These are phyloP conservation scores for Aspergillus awamori DNA, from an alignment of 2,329 filamentous ascomycete species.

Conservation along the genomic window DNA sequence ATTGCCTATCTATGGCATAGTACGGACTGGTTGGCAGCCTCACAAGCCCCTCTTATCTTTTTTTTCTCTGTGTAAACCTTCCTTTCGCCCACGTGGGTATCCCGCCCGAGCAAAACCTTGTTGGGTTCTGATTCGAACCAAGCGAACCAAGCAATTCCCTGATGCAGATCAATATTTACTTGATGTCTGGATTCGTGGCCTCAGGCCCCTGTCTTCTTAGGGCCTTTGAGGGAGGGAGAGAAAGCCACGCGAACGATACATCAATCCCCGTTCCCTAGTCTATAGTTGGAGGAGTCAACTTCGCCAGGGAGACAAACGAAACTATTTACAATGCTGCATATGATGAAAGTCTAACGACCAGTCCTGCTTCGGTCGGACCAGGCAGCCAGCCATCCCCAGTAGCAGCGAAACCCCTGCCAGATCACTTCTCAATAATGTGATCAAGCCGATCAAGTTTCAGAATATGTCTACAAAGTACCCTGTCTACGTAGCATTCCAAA, in stretches of 20 bases:
- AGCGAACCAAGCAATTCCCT: constrained; percentile 24
- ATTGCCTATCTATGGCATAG: neutral
- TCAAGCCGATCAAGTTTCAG: constrained; percentile 1
- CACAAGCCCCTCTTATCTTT: neutral
- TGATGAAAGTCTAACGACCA: constrained; percentile 10
- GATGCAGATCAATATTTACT: constrained; percentile 19
- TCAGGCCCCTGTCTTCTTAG: neutral
- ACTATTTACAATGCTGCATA: constrained; percentile 20
- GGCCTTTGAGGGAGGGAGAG: neutral
- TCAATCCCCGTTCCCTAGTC: constrained; percentile 12
- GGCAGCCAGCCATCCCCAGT: neutral
- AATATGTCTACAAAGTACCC: neutral
- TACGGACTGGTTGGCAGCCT: neutral
- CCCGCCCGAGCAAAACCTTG: constrained; percentile 12
- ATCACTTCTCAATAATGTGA: constrained; percentile 1
- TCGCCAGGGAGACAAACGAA: neutral
- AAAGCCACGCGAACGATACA: constrained; percentile 11
- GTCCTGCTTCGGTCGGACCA: constrained; percentile 14
- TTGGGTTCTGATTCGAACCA: neutral
- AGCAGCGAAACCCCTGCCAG: neutral
- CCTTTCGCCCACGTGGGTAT: constrained; percentile 23
- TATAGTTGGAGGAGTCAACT: constrained; percentile 7
- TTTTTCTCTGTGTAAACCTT: neutral
- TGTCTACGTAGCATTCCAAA: neutral
- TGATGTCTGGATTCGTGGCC: neutral